Percentiles rank a stretch among this genome's conserved stretches.
Evolutionary conservation across 2,329 filamentous ascomycete genomes (phyloP).

Genomic region (Aspergillus sp.): DNA sequence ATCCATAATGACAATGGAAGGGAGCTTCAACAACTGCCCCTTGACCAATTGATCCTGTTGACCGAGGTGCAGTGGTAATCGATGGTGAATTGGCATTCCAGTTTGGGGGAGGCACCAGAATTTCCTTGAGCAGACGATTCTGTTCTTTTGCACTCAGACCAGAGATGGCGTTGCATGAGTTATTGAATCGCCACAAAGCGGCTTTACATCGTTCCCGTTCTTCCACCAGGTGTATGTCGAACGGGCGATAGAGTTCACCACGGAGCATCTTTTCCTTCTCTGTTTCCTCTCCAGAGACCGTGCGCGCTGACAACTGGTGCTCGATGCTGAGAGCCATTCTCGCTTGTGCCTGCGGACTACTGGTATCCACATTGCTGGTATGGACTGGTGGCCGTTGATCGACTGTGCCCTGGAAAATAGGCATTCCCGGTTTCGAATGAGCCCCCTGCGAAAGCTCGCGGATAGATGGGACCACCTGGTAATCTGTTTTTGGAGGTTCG

Average conservation of each 20-base stretch:
- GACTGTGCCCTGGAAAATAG: slow-evolving; percentile 29
- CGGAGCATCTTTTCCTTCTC: slow-evolving; percentile 88
- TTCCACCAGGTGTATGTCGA: slow-evolving; percentile 65
- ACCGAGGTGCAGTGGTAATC: slow-evolving; percentile 46
- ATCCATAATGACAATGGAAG: slow-evolving; percentile 90
- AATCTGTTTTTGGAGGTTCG: slow-evolving; percentile 31
- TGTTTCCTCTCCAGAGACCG: slow-evolving; percentile 43
- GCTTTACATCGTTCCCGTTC: slow-evolving; percentile 79
- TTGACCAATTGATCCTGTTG: slow-evolving; percentile 57
- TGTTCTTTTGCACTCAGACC: slow-evolving; percentile 53
- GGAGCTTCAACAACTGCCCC: slow-evolving; percentile 75
- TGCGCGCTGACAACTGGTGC: slow-evolving; percentile 31
- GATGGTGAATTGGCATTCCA: slow-evolving; percentile 40
- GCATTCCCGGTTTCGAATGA: slow-evolving; percentile 29
- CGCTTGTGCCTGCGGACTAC: slow-evolving; percentile 36
- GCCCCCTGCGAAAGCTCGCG: slow-evolving; percentile 31
- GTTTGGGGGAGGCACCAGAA: slow-evolving; percentile 27
- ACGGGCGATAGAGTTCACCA: slow-evolving; percentile 71
- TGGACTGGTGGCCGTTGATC: slow-evolving; percentile 30
- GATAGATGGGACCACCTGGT: slow-evolving; percentile 34
- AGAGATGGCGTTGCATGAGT: slow-evolving; percentile 64
- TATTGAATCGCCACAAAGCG: slow-evolving; percentile 81
- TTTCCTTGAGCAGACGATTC: slow-evolving; percentile 31
- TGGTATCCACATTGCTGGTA: slow-evolving; percentile 28
- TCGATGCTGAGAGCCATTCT: slow-evolving; percentile 38